Conservation (phyloP, 192 early-diverging fungal genomes). For the Coemansia sp. region DNA sequence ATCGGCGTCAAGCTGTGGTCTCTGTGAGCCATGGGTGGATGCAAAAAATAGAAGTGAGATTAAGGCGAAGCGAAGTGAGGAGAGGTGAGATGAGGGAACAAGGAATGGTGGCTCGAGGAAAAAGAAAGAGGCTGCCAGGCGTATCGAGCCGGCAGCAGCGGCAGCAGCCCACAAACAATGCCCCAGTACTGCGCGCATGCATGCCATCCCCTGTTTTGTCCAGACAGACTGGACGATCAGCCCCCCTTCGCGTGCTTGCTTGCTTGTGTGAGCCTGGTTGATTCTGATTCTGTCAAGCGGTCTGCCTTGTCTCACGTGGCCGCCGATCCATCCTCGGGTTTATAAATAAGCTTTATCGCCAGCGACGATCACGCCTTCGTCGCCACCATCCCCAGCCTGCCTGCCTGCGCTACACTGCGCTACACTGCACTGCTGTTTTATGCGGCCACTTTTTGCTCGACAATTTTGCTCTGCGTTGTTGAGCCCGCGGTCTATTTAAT, state of each 20-base stretch:
- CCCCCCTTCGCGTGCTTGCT: not conserved
- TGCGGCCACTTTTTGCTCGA: not conserved
- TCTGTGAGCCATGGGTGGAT: constrained; percentile 5
- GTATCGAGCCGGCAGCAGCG: not conserved
- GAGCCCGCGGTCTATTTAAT: too few relatives aligned
- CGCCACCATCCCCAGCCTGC: not conserved
- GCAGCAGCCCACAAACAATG: constrained; percentile 9
- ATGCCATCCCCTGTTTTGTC: not conserved
- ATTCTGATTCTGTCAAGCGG: not conserved
- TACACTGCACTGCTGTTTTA: not conserved
- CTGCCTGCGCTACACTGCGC: not conserved
- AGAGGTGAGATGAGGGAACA: not conserved
- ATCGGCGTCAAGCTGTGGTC: constrained; percentile 4
- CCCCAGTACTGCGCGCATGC: constrained; percentile 13
- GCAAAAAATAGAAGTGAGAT: too few relatives aligned
- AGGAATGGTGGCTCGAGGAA: not conserved
- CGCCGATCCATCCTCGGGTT: not conserved
- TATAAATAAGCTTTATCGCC: not conserved
- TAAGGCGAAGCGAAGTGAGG: too few relatives aligned
- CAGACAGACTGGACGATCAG: not conserved
- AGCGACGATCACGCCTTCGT: not conserved
- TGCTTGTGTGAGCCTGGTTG: not conserved
- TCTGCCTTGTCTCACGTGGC: not conserved
- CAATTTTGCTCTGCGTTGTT: too few relatives aligned
- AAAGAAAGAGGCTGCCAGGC: constrained; percentile 2